A percentile compares a stretch with the other conserved stretches of the same genome.
Conservation (phyloP, 257 asterid species). For the Lycium ferocissimum region DNA sequence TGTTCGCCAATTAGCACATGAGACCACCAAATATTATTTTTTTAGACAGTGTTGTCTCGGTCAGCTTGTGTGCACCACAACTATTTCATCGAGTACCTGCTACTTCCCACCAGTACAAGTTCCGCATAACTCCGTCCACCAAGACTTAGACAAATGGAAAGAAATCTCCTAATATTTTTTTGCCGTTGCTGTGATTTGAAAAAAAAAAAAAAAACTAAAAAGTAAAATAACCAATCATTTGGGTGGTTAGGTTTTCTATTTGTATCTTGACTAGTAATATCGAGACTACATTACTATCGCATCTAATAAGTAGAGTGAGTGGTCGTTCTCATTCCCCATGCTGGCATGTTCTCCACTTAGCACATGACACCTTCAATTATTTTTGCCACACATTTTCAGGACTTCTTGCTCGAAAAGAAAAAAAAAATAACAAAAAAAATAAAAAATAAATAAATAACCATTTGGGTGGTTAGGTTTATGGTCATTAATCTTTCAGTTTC, state of each 20-base stretch:
- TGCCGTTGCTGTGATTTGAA: not conserved
- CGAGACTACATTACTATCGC: too few relatives aligned
- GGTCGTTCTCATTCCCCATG: not conserved
- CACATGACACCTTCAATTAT: not conserved
- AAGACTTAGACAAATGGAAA: not conserved
- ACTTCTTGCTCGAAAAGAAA: not conserved
- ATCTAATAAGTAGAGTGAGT: not conserved
- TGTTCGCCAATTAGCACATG: slow-evolving; percentile 10
- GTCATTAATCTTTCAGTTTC: too few relatives aligned
- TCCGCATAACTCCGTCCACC: not conserved
- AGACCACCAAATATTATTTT: not conserved
- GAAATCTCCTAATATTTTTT: not conserved
- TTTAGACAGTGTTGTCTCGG: not conserved
- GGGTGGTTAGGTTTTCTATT: not conserved
- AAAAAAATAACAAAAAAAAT: too few relatives aligned
- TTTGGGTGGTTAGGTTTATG: too few relatives aligned
- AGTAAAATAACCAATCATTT: not conserved
- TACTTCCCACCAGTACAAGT: not conserved
- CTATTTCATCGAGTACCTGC: not conserved
- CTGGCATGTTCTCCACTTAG: not conserved
- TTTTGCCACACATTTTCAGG: slow-evolving; percentile 11
- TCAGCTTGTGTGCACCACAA: not conserved
- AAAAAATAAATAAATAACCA: too few relatives aligned
- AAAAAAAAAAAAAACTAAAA: not conserved
- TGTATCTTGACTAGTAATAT: not conserved